These are phyloP conservation scores for Porphyrellus cyaneotinctus DNA, from an alignment of 768 basidiomycete species.

Conservation along the genomic window DNA sequence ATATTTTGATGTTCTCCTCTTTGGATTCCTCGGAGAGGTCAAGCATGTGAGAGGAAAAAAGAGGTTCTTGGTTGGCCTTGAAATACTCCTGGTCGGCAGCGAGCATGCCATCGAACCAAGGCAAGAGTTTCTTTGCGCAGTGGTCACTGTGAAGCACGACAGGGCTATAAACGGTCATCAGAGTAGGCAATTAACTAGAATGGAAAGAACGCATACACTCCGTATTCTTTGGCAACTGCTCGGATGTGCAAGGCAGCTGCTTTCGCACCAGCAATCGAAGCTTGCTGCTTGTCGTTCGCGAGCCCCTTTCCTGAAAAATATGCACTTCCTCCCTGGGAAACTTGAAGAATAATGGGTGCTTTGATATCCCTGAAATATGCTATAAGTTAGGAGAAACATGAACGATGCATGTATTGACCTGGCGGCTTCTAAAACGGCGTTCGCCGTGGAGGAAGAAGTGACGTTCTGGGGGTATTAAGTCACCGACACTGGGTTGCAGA, in stretches of 20 bases:
- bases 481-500: neutral
- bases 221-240: slow-evolving; percentile 82
- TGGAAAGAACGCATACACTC: slow-evolving; percentile 61
- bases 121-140: slow-evolving; percentile 96
- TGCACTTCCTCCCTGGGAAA: slow-evolving; percentile 94
- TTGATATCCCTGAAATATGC: slow-evolving; percentile 72
- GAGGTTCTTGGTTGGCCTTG: slow-evolving; percentile 80
- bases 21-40: slow-evolving; percentile 92
- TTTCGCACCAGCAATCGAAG: slow-evolving; percentile 87
- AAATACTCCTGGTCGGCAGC: slow-evolving; percentile 91
- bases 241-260: slow-evolving; percentile 92
- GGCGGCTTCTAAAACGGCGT: slow-evolving; percentile 94
- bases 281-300: slow-evolving; percentile 91
- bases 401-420: slow-evolving; percentile 44
- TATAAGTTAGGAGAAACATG: slow-evolving; percentile 10
- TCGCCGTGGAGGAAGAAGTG: slow-evolving; percentile 92
- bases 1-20: slow-evolving; percentile 91
- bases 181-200: neutral
- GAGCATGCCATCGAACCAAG: slow-evolving; percentile 99
- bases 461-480: slow-evolving; percentile 61
- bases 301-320: slow-evolving; percentile 98
- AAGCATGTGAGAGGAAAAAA: slow-evolving; percentile 98
- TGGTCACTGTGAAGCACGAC: slow-evolving; percentile 98
- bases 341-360: slow-evolving; percentile 94
- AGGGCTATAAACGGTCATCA: slow-evolving; percentile 50